phyloP scores from a whole-genome alignment of 805 yeast genomes.

The Komagataella pastoris region DNA sequence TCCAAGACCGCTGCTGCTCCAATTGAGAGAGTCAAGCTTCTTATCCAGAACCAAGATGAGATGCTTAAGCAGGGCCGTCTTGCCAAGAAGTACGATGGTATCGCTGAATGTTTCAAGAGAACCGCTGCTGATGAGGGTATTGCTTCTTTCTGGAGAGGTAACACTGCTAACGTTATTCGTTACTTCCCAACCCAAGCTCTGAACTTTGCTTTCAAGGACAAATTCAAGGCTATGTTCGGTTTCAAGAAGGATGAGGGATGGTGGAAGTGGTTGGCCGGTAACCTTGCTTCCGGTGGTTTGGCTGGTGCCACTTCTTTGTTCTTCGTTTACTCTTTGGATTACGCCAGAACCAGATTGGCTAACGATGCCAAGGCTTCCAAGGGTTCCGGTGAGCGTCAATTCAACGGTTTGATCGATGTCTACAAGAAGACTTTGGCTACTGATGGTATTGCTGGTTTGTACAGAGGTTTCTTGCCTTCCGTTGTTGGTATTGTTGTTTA shows the following conservation, averaged over 20 bases:
- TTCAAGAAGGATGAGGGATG: conserved; percentile 93
- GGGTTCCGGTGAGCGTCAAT: conserved; percentile 85
- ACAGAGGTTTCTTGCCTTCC: conserved; percentile 99
- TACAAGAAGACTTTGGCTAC: conserved; percentile 91
- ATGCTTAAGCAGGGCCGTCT: conserved; percentile 97
- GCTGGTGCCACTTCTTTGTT: conserved; percentile 94
- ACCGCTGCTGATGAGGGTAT: conserved; percentile 91
- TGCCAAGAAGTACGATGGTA: conserved; percentile 78
- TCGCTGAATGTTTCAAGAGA: conserved; percentile 85
- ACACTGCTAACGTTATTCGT: conserved; percentile 97
- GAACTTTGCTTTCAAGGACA: conserved; percentile 97
- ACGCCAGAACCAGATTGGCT: conserved; percentile 98
- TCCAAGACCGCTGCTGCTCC: conserved; percentile 98
- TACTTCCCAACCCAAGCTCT: conserved; percentile 99
- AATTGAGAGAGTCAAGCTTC: conserved; percentile 91
- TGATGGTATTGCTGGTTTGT: conserved; percentile 96
- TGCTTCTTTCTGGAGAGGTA: conserved; percentile 96
- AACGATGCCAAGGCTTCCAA: conserved; percentile 89
- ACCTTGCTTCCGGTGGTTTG: conserved; percentile 97
- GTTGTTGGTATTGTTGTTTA: conserved; percentile 95
- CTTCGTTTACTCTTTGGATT: conserved; percentile 93
- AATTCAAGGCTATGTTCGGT: conserved; percentile 90
- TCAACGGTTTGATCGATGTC: conserved; percentile 94
- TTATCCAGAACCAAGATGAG: conserved; percentile 97
- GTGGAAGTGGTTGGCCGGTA: conserved; percentile 93